Conservation (phyloP, 371 early-diverging fungal genomes). For the Rhizopus microsporus region DNA sequence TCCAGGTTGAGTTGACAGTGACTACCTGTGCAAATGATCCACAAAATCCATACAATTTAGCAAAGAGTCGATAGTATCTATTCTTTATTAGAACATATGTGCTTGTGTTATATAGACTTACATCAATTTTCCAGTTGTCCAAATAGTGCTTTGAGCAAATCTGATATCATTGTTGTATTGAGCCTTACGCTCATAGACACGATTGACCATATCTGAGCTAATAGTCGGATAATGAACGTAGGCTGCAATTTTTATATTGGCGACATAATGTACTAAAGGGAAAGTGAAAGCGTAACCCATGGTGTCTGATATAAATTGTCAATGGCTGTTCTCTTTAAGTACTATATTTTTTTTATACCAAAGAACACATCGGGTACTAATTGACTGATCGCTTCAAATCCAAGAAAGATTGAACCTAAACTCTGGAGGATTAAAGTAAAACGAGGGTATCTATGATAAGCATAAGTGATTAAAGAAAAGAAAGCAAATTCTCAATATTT, state of each 20-base stretch:
- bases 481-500: background rate
- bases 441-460: slow-evolving; percentile 63
- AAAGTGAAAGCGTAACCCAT: slow-evolving; percentile 95
- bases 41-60: slow-evolving; percentile 71
- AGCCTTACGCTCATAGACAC: slow-evolving; percentile 68
- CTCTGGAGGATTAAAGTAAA: slow-evolving; percentile 89
- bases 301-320: slow-evolving; percentile 62
- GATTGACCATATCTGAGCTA: slow-evolving; percentile 92
- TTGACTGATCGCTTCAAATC: slow-evolving; percentile 71
- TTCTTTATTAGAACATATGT: background rate
- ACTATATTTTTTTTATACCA: slow-evolving; percentile 47
- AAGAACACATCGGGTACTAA: slow-evolving; percentile 84
- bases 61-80: slow-evolving; percentile 78
- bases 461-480: too few species aligned
- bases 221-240: slow-evolving; percentile 97
- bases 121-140: slow-evolving; percentile 68
- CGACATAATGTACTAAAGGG: slow-evolving; percentile 74
- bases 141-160: slow-evolving; percentile 58
- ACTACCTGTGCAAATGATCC: slow-evolving; percentile 81
- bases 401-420: slow-evolving; percentile 77
- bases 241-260: slow-evolving; percentile 68
- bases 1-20: slow-evolving; percentile 95
- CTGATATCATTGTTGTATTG: slow-evolving; percentile 66
- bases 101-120: slow-evolving; percentile 24
- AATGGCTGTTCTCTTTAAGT: background rate